phyloP scores from a whole-genome alignment of 345 rosid genomes.

The Trapa incisa region DNA sequence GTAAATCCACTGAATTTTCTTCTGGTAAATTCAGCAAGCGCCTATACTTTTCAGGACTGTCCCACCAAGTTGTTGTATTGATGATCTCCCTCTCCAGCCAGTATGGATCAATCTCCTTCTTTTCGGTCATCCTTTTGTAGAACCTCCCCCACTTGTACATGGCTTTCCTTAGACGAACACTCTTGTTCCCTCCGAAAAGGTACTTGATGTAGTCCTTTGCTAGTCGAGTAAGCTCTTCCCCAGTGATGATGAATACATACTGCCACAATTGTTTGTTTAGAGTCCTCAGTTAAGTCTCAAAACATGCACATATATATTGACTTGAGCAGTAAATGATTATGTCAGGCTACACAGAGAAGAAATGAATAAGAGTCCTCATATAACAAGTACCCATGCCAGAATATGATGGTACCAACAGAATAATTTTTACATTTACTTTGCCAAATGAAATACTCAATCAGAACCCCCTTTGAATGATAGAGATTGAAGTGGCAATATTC shows the following conservation, averaged over 20 bases:
- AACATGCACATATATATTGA: not conserved
- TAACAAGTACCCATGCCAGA: not conserved
- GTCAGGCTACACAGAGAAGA: not conserved
- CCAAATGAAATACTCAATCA: not conserved
- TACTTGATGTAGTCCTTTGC: constrained; percentile 60
- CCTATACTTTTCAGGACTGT: constrained; percentile 53
- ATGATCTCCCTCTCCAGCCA: constrained; percentile 60
- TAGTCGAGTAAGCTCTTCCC: constrained; percentile 54
- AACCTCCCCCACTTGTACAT: constrained; percentile 36
- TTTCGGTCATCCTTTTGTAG: constrained; percentile 17
- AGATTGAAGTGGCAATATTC: not conserved
- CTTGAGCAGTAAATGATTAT: not conserved
- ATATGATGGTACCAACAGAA: not conserved
- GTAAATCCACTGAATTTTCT: not conserved
- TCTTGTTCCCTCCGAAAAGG: constrained; percentile 35
- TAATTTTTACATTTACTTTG: not conserved
- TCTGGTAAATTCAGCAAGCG: constrained; percentile 16
- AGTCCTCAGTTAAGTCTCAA: not conserved
- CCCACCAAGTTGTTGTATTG: constrained; percentile 58
- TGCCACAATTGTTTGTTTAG: constrained; percentile 15
- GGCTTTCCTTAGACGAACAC: constrained; percentile 45
- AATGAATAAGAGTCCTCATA: not conserved
- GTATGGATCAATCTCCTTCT: constrained; percentile 26
- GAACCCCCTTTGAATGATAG: not conserved
- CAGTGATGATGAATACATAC: constrained; percentile 56